A percentile compares a stretch with the other conserved stretches of the same genome.
Conservation (phyloP, 805 yeast genomes). For the Lachancea nothofagi region DNA sequence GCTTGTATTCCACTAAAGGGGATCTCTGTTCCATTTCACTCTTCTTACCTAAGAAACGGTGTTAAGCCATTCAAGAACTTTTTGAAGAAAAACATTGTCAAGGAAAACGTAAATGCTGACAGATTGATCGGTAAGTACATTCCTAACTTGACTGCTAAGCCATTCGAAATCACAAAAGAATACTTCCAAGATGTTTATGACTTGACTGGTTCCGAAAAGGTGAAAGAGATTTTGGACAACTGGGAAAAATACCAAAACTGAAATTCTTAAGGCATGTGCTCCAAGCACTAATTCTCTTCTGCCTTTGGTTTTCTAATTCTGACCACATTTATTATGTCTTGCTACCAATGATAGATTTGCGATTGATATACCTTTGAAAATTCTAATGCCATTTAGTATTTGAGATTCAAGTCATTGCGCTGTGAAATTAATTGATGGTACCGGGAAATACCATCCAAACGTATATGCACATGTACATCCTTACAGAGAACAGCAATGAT, state of each 20-base stretch:
- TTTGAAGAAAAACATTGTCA: slow-evolving; percentile 91
- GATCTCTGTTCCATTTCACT: slow-evolving; percentile 99
- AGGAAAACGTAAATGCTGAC: slow-evolving; percentile 91
- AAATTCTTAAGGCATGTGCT: background rate
- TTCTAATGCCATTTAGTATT: too few species aligned
- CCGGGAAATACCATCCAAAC: slow-evolving; percentile 7
- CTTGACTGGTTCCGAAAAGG: slow-evolving; percentile 85
- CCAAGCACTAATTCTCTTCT: slow-evolving; percentile 4
- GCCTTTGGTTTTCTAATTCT: too few species aligned
- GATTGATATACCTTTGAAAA: background rate
- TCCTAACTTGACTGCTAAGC: slow-evolving; percentile 98
- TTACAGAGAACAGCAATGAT: too few species aligned
- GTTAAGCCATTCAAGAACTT: slow-evolving; percentile 98
- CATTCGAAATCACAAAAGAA: slow-evolving; percentile 92
- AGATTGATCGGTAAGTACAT: slow-evolving; percentile 91
- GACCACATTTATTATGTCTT: too few species aligned
- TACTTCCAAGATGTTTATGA: slow-evolving; percentile 94
- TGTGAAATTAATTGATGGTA: slow-evolving; percentile 3
- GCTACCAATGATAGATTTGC: background rate
- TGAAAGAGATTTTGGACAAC: slow-evolving; percentile 83
- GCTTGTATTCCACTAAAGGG: slow-evolving; percentile 98
- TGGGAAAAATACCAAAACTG: slow-evolving; percentile 76
- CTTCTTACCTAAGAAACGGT: slow-evolving; percentile 96
- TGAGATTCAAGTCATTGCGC: too few species aligned
- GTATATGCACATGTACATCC: too few species aligned